phyloP scores from a whole-genome alignment of 345 rosid genomes.

The Mercurialis annua region DNA sequence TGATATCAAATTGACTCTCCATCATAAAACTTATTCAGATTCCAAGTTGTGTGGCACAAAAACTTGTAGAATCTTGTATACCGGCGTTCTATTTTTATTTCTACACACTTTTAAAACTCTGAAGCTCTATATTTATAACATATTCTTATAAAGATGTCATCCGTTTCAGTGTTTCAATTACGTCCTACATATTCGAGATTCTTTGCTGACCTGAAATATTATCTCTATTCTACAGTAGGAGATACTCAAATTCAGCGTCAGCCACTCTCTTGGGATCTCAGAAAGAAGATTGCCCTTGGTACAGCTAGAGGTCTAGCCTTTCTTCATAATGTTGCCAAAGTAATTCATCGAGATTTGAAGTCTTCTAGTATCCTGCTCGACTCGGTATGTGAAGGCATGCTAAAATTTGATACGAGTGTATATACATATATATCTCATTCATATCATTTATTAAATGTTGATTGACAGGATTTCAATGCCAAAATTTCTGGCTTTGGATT shows the following conservation, averaged over 20 bases:
- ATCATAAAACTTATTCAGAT: background rate
- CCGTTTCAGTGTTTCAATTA: too few species aligned
- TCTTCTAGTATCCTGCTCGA: constrained; percentile 28
- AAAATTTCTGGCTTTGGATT: constrained; percentile 30
- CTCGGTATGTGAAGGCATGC: constrained; percentile 14
- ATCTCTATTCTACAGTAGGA: constrained; percentile 3
- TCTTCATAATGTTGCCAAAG: constrained; percentile 26
- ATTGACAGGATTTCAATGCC: constrained; percentile 23
- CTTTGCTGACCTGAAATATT: background rate
- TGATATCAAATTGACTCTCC: background rate
- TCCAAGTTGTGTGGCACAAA: too few species aligned
- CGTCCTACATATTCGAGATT: background rate
- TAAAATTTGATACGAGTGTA: background rate
- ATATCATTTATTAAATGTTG: background rate
- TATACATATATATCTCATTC: too few species aligned
- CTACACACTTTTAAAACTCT: too few species aligned
- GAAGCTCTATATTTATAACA: too few species aligned
- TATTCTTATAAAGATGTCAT: too few species aligned
- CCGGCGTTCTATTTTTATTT: too few species aligned
- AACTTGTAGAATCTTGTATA: too few species aligned
- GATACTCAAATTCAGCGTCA: constrained; percentile 20
- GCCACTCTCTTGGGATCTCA: constrained; percentile 27
- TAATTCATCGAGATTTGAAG: constrained; percentile 26
- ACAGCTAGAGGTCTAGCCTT: constrained; percentile 27
- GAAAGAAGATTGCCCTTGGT: constrained; percentile 24